These are phyloP conservation scores for Globisporangium abappressorium DNA, from an alignment of 352 stramenopile genomes.

Conservation along the genomic window DNA sequence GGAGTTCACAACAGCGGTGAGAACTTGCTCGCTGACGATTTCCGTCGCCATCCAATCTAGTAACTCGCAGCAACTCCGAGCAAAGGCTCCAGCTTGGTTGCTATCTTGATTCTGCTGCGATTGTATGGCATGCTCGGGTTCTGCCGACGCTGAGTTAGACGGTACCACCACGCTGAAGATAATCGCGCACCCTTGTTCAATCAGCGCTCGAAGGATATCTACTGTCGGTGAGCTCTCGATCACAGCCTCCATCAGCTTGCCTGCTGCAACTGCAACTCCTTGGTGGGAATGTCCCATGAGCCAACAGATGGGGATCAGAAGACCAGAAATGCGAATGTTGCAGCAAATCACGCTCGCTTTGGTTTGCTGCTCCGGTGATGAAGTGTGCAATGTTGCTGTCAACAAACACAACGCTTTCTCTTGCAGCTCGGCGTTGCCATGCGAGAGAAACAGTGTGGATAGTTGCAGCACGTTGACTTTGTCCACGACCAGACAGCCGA, in stretches of 20 bases:
- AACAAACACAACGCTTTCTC: constrained; percentile 5
- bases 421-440: constrained; percentile 12
- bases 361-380: background rate
- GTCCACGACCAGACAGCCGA: background rate
- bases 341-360: background rate
- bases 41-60: constrained; percentile 9
- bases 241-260: background rate
- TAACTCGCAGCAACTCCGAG: background rate
- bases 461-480: constrained; percentile 4
- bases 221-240: constrained; percentile 1
- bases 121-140: background rate
- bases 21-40: background rate
- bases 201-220: constrained; percentile 13
- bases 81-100: no score
- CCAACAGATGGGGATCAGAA: constrained; percentile 17
- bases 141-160: background rate
- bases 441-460: background rate
- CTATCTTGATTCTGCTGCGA: background rate
- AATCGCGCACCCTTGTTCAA: constrained; percentile 14
- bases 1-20: constrained; percentile 1
- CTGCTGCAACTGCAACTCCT: constrained; percentile 3
- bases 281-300: constrained; percentile 9
- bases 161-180: background rate
- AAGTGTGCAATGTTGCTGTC: background rate
- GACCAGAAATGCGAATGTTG: constrained; percentile 6